Evolutionary conservation across 2,329 filamentous ascomycete species (phyloP).

Genomic region (Gliomastix tumulicola): DNA sequence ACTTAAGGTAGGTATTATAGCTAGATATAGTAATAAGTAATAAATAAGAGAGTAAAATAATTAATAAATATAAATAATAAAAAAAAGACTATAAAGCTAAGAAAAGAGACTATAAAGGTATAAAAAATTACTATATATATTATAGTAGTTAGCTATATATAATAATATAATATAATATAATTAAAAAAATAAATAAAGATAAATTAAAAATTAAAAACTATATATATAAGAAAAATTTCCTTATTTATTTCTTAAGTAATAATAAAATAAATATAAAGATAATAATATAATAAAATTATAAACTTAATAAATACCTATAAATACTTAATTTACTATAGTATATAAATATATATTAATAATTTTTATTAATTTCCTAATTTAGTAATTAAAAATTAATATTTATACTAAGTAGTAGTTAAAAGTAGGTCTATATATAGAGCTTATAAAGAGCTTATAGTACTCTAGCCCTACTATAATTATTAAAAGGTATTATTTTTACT

Average conservation of each 20-base stretch:
- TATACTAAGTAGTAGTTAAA: neutral
- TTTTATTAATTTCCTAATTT: neutral
- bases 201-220: neutral
- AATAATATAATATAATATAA: neutral
- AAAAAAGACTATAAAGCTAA: no score
- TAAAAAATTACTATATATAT: neutral
- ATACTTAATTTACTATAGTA: neutral
- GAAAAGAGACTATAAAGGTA: neutral
- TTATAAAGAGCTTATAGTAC: neutral
- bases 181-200: neutral
- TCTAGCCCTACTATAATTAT: no score
- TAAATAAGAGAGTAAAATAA: neutral
- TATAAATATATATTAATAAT: neutral
- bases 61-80: neutral
- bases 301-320: neutral
- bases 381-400: neutral
- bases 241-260: no score
- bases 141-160: neutral
- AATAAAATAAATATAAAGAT: neutral
- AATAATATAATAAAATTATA: neutral
- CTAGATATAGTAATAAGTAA: neutral
- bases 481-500: neutral
- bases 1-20: neutral
- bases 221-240: neutral
- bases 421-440: neutral